A percentile compares a stretch with the other conserved stretches of the same genome.
Conservation (phyloP, 257 asterid genomes). For the Solanum rostratum region DNA sequence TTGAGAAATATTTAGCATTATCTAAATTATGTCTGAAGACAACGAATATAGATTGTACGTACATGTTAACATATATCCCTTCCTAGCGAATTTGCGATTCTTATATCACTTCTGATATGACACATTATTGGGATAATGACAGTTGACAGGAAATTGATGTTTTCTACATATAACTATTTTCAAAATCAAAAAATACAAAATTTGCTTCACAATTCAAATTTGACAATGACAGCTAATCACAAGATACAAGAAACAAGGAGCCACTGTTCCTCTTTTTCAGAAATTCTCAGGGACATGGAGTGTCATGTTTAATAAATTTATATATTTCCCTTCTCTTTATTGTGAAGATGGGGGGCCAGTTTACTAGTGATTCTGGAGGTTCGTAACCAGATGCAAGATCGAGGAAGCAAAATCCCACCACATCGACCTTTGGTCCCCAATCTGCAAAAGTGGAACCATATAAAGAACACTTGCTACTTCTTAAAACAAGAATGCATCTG, state of each 20-base stretch:
- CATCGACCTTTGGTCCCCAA: slow-evolving; percentile 95
- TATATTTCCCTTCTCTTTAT: not conserved
- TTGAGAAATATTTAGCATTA: not conserved
- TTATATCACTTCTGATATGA: not conserved
- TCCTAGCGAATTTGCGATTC: not conserved
- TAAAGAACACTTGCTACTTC: not conserved
- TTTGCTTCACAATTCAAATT: not conserved
- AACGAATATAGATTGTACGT: not conserved
- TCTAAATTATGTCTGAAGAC: not conserved
- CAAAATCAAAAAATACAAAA: not conserved
- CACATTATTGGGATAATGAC: not conserved
- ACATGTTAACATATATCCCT: not conserved
- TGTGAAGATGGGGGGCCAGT: slow-evolving; percentile 40
- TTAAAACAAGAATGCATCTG: not conserved
- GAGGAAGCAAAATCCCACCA: slow-evolving; percentile 97
- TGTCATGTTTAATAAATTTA: not conserved
- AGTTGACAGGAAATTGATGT: not conserved
- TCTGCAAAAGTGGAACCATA: slow-evolving; percentile 45
- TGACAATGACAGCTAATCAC: not conserved
- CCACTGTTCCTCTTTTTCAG: not conserved
- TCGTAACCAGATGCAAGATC: slow-evolving; percentile 85
- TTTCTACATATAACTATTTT: not conserved
- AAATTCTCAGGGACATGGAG: not conserved
- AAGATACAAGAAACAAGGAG: not conserved
- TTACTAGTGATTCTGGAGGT: slow-evolving; percentile 76